Conservation (phyloP, 1,284 basidiomycete genomes). For the Inonotus hispidus region DNA sequence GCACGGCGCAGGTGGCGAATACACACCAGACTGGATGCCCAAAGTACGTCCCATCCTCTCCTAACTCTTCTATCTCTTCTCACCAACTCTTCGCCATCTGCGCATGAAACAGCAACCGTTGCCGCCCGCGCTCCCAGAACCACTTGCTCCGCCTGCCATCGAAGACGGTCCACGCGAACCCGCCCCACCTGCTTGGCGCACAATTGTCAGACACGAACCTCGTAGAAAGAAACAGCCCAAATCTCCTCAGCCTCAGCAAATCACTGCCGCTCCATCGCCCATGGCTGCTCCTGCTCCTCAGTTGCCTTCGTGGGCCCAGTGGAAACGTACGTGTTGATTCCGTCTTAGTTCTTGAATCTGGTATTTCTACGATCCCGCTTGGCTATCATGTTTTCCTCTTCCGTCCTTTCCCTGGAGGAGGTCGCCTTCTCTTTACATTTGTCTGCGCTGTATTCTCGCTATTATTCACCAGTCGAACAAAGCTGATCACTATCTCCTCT, state of each 20-base stretch:
- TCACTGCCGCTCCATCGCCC: slow-evolving; percentile 31
- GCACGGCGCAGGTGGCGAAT: slow-evolving; percentile 65
- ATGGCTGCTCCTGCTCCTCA: slow-evolving; percentile 34
- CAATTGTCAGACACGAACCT: slow-evolving; percentile 56
- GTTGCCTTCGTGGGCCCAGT: slow-evolving; percentile 69
- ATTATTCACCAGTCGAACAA: slow-evolving; percentile 1
- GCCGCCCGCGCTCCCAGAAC: slow-evolving; percentile 30
- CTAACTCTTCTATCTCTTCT: slow-evolving; percentile 1
- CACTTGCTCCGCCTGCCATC: slow-evolving; percentile 29
- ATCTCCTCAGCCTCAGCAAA: slow-evolving; percentile 37
- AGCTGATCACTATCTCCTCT: not conserved
- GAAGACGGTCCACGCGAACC: slow-evolving; percentile 38
- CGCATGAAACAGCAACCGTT: slow-evolving; percentile 16
- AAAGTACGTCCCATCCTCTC: slow-evolving; percentile 32
- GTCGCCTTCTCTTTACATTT: not conserved
- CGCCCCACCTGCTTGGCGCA: slow-evolving; percentile 65
- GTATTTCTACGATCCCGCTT: slow-evolving; percentile 19
- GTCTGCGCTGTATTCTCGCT: not conserved
- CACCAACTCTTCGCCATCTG: slow-evolving; percentile 22
- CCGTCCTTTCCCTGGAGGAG: not conserved
- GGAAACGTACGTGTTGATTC: slow-evolving; percentile 50
- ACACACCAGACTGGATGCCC: slow-evolving; percentile 59
- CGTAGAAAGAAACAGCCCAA: slow-evolving; percentile 31
- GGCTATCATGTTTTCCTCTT: not conserved
- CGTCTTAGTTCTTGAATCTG: not conserved